A percentile compares a stretch with the other conserved stretches of the same genome.
phyloP scores from a whole-genome alignment of 176 grass and related monocot species.

The Rhynchospora pubera region DNA sequence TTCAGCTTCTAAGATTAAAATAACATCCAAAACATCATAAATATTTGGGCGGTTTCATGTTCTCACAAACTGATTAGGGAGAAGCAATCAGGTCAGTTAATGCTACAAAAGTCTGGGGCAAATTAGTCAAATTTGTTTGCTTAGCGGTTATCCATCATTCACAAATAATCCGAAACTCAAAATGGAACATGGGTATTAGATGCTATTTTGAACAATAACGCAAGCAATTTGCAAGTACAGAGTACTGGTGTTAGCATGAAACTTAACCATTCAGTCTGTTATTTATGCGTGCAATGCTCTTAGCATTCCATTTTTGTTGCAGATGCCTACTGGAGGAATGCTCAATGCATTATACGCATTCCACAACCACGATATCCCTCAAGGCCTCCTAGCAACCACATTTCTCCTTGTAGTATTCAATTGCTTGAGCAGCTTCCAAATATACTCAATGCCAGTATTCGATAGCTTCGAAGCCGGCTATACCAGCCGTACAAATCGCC shows the following conservation, averaged over 20 bases:
- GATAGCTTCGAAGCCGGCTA: slow-evolving; percentile 92
- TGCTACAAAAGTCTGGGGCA: neutral
- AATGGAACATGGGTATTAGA: neutral
- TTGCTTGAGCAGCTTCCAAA: slow-evolving; percentile 98
- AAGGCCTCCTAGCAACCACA: slow-evolving; percentile 53
- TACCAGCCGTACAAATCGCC: slow-evolving; percentile 81
- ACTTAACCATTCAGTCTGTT: neutral
- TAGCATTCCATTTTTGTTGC: slow-evolving; percentile 16
- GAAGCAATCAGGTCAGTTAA: neutral
- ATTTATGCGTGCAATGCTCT: neutral
- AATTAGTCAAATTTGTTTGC: neutral
- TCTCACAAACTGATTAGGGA: neutral
- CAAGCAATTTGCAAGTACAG: neutral
- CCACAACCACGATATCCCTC: slow-evolving; percentile 70
- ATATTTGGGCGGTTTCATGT: neutral
- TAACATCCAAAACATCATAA: neutral
- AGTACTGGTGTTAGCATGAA: neutral
- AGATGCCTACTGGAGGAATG: slow-evolving; percentile 88
- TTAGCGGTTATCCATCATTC: neutral
- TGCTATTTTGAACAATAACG: neutral
- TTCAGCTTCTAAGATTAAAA: neutral
- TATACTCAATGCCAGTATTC: slow-evolving; percentile 97
- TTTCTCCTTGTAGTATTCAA: slow-evolving; percentile 92
- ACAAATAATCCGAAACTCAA: neutral
- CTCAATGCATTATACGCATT: slow-evolving; percentile 71